phyloP scores from a whole-genome alignment of 1,284 basidiomycete genomes.

The Cryptococcus jaspeensis region DNA sequence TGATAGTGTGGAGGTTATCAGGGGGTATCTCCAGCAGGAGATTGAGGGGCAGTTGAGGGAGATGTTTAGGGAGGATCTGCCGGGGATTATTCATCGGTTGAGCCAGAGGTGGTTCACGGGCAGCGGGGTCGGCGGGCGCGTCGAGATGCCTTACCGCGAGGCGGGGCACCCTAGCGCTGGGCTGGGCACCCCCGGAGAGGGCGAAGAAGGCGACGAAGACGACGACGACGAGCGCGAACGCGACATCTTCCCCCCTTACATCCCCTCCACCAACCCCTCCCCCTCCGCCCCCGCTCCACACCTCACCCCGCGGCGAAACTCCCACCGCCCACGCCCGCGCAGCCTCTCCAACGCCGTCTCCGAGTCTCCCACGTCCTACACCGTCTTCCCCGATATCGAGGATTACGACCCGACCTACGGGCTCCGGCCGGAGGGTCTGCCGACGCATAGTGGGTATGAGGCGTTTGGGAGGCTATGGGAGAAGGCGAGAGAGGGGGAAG shows the following conservation, averaged over 20 bases:
- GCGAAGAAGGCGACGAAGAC: conserved; percentile 53
- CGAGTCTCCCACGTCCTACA: conserved; percentile 50
- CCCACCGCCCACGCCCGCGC: conserved; percentile 11
- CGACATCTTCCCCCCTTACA: conserved; percentile 42
- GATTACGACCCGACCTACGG: conserved; percentile 96
- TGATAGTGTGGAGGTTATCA: conserved; percentile 95
- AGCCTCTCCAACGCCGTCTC: conserved; percentile 27
- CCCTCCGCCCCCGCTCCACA: conserved; percentile 6
- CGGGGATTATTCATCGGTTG: conserved; percentile 93
- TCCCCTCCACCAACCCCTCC: conserved; percentile 33
- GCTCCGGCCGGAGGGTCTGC: conserved; percentile 85
- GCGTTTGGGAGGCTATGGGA: conserved; percentile 55
- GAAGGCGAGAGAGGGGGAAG: conserved; percentile 64
- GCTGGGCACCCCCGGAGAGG: conserved; percentile 54
- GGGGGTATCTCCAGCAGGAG: conserved; percentile 93
- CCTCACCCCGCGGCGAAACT: conserved; percentile 25
- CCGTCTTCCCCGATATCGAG: conserved; percentile 76
- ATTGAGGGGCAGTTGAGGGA: conserved; percentile 96
- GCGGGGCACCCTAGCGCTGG: conserved; percentile 45
- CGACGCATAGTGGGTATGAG: conserved; percentile 54
- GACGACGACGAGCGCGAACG: conserved; percentile 34
- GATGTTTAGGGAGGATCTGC: conserved; percentile 97
- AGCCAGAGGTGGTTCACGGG: conserved; percentile 79
- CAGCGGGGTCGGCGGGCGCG: conserved; percentile 43
- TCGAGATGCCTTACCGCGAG: conserved; percentile 49